Percentiles rank a stretch among this genome's conserved stretches.
Evolutionary conservation across 78 protist species (phyloP).

Genomic region (Cavenderia fasciculata): DNA sequence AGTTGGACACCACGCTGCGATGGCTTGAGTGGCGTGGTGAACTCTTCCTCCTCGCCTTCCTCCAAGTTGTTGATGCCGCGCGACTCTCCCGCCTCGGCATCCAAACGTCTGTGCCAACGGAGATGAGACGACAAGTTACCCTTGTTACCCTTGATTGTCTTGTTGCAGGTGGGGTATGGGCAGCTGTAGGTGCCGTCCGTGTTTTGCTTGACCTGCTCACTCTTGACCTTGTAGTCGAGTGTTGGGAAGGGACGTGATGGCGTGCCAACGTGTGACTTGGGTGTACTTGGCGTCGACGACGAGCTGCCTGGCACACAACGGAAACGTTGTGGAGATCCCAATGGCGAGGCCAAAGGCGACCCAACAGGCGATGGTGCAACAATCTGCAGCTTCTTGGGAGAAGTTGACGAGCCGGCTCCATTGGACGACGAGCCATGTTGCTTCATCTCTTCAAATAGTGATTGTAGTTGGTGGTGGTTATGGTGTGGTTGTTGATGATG

Average conservation of each 20-base stretch:
- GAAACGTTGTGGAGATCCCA: no score
- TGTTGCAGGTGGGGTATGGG: constrained; percentile 61
- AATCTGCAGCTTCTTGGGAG: background rate
- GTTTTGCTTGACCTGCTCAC: constrained; percentile 56
- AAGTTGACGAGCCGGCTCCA: background rate
- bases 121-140: constrained; percentile 61
- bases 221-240: constrained; percentile 50
- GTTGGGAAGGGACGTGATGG: constrained; percentile 75
- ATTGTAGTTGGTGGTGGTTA: background rate
- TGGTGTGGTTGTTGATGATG: background rate
- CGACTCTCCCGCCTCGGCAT: constrained; percentile 71
- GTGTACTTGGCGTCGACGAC: constrained; percentile 38
- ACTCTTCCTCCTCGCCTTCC: constrained; percentile 73
- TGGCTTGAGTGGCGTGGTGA: constrained; percentile 67
- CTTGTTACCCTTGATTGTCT: constrained; percentile 70
- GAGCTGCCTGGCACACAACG: no score
- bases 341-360: no score
- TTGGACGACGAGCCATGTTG: background rate
- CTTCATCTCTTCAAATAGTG: constrained; percentile 7
- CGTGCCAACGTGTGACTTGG: constrained; percentile 54
- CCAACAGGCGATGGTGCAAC: no score
- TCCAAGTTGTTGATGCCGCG: constrained; percentile 9
- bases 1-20: constrained; percentile 73
- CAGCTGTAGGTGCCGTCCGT: constrained; percentile 68
- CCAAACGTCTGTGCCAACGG: constrained; percentile 66